Base-by-base conservation (phyloP, 768 basidiomycete genomes). In the Tulasnella sp. region DNA sequence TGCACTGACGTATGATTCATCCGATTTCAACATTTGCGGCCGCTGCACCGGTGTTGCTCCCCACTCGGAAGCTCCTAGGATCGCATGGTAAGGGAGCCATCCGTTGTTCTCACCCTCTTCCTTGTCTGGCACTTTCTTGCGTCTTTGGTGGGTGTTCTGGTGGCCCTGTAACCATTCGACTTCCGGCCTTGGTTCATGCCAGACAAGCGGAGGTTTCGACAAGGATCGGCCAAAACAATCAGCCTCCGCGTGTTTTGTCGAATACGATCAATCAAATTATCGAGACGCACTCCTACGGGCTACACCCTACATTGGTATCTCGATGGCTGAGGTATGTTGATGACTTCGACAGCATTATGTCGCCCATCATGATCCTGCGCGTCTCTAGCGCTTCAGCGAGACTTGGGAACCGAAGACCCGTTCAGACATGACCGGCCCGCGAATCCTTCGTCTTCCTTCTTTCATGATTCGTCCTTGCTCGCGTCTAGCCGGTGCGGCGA, bases 1-100 rank as follows among this genome's bases (percentile, higher is more conserved):
- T 78, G 77, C 72, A 73, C 74, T 10, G 75, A 70, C 44, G 77
- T n/a, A 74, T 10, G 73, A 78, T 40, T 74, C 77, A 18, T 40
- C 71, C 35, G 72, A 29, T 29, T 26, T 39, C 4, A 78, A 51
- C 57, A 35, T 48, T 37, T 78, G 32, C 35, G 51, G 42, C 32
- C 37, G 70, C 11, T 74, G 29, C 20, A 61, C 35, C 18, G 70
- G 6, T 23, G 55, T 55, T 32, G 9, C 55, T 9, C 37, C 37
- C 6, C n/a, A 15, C 29, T 57, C 48, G 13, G 42, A 46, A 55
- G 3, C 37, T 2, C 26, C 26, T 7, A 74, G 18, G 44, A 20
- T 74, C 5, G 48, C 9, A 71, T 71, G 26, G 70, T 57, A 39
- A 35, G 40, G 9, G 16, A 18, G 55, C 5, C 15, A 20, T 57